Conservation (phyloP, 2,329 filamentous ascomycete genomes). For the Neoscytalidium dimidiatum region DNA sequence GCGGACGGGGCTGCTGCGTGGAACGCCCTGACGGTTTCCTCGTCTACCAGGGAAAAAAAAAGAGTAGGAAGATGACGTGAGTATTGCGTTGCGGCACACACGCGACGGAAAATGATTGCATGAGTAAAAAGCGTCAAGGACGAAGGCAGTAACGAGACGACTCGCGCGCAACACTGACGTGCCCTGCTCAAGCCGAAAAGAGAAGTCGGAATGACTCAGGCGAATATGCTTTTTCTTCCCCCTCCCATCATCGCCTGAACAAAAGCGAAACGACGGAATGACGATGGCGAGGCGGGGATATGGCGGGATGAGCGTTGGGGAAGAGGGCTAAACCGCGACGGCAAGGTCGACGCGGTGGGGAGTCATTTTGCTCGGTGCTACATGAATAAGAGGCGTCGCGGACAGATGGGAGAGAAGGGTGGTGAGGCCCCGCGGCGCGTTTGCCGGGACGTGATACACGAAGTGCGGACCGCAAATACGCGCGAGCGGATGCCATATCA, state of each 20-base stretch:
- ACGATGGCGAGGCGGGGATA: background rate
- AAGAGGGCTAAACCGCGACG: no score
- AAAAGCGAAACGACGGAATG: no score
- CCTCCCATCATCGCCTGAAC: no score
- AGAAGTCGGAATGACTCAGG: no score
- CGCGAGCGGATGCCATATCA: background rate
- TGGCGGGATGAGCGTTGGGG: background rate
- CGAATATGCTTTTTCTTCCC: no score
- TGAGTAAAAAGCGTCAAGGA: no score
- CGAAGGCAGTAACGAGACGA: no score
- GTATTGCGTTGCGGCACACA: no score
- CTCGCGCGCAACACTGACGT: no score
- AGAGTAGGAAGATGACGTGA: no score
- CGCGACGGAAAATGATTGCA: background rate
- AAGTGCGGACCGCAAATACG: background rate
- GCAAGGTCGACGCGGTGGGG: no score
- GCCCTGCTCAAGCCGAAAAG: no score
- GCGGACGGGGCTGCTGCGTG: slow-evolving; percentile 9
- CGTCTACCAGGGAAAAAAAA: background rate
- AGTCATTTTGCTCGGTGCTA: background rate
- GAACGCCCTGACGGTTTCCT: slow-evolving; percentile 1
- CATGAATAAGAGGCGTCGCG: background rate
- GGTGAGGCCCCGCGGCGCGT: background rate
- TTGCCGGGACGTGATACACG: background rate
- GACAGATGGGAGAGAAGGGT: background rate